phyloP scores from a whole-genome alignment of 176 grass and related monocot genomes.

The Musa schizocarpa region DNA sequence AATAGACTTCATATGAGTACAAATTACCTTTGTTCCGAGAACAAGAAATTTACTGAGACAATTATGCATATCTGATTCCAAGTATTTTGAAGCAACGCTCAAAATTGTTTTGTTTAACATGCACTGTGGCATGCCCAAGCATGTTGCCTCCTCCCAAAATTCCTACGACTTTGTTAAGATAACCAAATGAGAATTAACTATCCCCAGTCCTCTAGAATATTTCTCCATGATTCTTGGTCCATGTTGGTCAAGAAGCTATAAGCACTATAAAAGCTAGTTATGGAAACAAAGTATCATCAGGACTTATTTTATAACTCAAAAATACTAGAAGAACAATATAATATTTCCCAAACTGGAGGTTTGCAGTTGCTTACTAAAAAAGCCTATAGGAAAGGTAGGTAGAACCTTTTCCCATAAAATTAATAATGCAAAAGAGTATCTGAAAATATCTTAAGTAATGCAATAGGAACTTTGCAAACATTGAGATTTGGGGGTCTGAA shows the following conservation, averaged over 20 bases:
- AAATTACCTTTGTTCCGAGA: conserved; percentile 57
- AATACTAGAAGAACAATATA: no score
- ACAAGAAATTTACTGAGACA: conserved; percentile 49
- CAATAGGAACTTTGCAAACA: neutral
- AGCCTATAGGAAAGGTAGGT: neutral
- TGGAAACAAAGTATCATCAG: neutral
- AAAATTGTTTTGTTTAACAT: conserved; percentile 67
- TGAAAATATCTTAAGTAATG: neutral
- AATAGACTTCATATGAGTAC: conserved; percentile 11
- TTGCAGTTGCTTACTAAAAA: no score
- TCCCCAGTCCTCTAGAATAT: neutral
- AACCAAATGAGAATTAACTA: neutral
- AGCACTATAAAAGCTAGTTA: neutral
- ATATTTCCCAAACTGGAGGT: no score
- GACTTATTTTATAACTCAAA: no score
- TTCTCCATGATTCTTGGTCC: neutral
- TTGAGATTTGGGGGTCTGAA: neutral
- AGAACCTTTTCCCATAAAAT: neutral
- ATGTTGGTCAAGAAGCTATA: neutral
- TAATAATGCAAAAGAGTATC: no score
- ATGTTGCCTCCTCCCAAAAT: conserved; percentile 71
- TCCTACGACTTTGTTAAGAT: conserved; percentile 47
- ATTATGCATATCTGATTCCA: conserved; percentile 25
- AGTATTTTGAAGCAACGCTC: conserved; percentile 60
- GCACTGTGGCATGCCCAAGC: conserved; percentile 51